Evolutionary conservation across 202 grass and related monocot species (phyloP).

Genomic region (Alloteropsis angusta): DNA sequence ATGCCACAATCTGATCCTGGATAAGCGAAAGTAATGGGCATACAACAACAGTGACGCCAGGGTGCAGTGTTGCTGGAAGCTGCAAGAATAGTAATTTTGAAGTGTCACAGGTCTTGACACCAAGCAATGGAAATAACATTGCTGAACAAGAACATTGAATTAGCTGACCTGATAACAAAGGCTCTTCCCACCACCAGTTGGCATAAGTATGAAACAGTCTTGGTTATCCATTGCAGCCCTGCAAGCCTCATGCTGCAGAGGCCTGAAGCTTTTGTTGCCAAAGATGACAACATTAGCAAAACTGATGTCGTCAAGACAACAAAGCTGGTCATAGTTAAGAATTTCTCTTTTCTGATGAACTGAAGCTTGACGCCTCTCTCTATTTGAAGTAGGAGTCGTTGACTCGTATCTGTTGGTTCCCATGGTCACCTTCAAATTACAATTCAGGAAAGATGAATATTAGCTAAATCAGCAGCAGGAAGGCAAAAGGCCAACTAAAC

Average conservation of each 20-base stretch:
- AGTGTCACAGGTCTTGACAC: not conserved
- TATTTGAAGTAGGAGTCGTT: slow-evolving; percentile 28
- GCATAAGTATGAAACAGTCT: slow-evolving; percentile 89
- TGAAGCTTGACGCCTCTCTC: slow-evolving; percentile 8
- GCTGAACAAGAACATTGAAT: not conserved
- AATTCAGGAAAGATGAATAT: not conserved
- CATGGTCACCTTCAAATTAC: slow-evolving; percentile 36
- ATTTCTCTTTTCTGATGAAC: slow-evolving; percentile 21
- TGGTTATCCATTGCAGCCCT: slow-evolving; percentile 51
- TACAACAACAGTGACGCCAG: slow-evolving; percentile 73
- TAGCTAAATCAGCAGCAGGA: not conserved
- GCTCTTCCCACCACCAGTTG: slow-evolving; percentile 96
- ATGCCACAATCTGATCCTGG: slow-evolving; percentile 80
- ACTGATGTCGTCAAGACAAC: slow-evolving; percentile 47
- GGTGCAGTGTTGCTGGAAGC: slow-evolving; percentile 86
- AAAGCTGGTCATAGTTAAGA: slow-evolving; percentile 53
- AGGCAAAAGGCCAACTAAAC: not conserved
- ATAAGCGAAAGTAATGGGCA: slow-evolving; percentile 83
- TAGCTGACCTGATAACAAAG: slow-evolving; percentile 75
- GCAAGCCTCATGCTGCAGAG: slow-evolving; percentile 76
- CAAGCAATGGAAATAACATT: slow-evolving; percentile 5
- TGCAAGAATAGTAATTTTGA: slow-evolving; percentile 34
- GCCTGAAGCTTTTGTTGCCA: slow-evolving; percentile 65
- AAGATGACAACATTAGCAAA: slow-evolving; percentile 85
- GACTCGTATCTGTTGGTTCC: slow-evolving; percentile 12